Evolutionary conservation across 805 yeast species (phyloP).

Genomic region (Ogataea paraovalis): DNA sequence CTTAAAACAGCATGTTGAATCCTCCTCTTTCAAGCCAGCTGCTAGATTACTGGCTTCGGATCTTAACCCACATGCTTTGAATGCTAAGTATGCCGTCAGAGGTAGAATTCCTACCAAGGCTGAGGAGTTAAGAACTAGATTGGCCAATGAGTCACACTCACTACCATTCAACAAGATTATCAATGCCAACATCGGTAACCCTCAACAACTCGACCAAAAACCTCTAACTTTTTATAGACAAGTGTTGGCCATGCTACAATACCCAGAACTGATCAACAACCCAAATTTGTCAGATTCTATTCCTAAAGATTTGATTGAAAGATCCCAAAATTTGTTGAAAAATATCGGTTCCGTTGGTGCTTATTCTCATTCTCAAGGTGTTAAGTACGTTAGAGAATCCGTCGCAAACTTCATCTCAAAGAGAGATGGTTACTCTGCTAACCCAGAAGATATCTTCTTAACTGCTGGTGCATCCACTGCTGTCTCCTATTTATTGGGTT

Average conservation of each 20-base stretch:
- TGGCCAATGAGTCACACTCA: slow-evolving; percentile 52
- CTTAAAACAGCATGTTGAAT: slow-evolving; percentile 7
- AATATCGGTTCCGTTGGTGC: slow-evolving; percentile 88
- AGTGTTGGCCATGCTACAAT: slow-evolving; percentile 79
- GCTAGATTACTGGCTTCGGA: slow-evolving; percentile 40
- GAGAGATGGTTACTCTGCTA: slow-evolving; percentile 73
- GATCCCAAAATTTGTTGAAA: slow-evolving; percentile 61
- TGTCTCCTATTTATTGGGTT: slow-evolving; percentile 71
- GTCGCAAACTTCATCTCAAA: slow-evolving; percentile 75
- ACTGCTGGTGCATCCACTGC: slow-evolving; percentile 96
- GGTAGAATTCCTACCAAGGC: slow-evolving; percentile 94
- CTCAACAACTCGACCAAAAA: slow-evolving; percentile 92
- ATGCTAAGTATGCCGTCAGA: slow-evolving; percentile 94
- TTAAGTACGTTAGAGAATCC: slow-evolving; percentile 60
- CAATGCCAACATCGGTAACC: slow-evolving; percentile 94
- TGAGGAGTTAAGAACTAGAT: slow-evolving; percentile 65
- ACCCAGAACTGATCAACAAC: slow-evolving; percentile 61
- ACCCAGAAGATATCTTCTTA: slow-evolving; percentile 71
- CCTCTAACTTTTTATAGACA: slow-evolving; percentile 96
- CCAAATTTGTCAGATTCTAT: slow-evolving; percentile 30
- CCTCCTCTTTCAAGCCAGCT: slow-evolving; percentile 29
- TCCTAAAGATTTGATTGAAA: slow-evolving; percentile 66
- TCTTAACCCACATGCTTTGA: slow-evolving; percentile 68
- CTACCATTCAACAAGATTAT: slow-evolving; percentile 77
- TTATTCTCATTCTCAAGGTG: slow-evolving; percentile 92